These are phyloP conservation scores for Xylaria nigripes DNA, from an alignment of 495 filamentous ascomycete genomes.

Conservation along the genomic window DNA sequence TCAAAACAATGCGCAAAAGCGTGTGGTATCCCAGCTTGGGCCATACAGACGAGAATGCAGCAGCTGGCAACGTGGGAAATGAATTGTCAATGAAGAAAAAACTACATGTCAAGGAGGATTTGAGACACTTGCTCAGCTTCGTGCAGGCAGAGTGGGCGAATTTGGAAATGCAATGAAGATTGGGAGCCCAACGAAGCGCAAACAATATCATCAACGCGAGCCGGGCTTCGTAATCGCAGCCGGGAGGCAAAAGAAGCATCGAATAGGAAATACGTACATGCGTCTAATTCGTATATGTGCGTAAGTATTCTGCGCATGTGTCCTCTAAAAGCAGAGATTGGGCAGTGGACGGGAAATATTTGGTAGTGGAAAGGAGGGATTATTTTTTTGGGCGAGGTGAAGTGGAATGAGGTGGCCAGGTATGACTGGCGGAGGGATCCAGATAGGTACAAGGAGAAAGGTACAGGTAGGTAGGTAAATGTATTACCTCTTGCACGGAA, in stretches of 20 bases:
- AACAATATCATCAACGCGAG: not conserved
- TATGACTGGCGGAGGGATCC: slow-evolving; percentile 4
- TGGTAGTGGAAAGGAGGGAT: slow-evolving; percentile 8
- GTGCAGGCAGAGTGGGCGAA: not conserved
- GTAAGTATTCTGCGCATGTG: slow-evolving; percentile 8
- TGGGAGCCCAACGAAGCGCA: slow-evolving; percentile 7
- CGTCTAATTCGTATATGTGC: not conserved
- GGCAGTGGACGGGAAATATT: not conserved
- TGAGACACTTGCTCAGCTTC: slow-evolving; percentile 2
- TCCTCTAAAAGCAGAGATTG: not conserved
- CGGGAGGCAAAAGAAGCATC: not conserved
- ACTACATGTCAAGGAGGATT: not conserved
- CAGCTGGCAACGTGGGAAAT: not conserved
- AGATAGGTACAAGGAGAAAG: not conserved
- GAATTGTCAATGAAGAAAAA: not conserved
- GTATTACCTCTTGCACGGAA: too few species aligned
- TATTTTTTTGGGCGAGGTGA: slow-evolving; percentile 1
- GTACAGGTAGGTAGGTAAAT: not conserved
- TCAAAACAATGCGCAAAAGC: not conserved
- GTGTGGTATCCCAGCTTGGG: not conserved
- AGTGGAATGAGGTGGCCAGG: slow-evolving; percentile 3
- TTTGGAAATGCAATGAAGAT: slow-evolving; percentile 1
- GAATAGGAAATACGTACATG: slow-evolving; percentile 5
- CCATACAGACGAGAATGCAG: not conserved
- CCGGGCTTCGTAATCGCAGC: not conserved